phyloP scores from a whole-genome alignment of 371 early-diverging fungal genomes.

The Mucor racemosus region DNA sequence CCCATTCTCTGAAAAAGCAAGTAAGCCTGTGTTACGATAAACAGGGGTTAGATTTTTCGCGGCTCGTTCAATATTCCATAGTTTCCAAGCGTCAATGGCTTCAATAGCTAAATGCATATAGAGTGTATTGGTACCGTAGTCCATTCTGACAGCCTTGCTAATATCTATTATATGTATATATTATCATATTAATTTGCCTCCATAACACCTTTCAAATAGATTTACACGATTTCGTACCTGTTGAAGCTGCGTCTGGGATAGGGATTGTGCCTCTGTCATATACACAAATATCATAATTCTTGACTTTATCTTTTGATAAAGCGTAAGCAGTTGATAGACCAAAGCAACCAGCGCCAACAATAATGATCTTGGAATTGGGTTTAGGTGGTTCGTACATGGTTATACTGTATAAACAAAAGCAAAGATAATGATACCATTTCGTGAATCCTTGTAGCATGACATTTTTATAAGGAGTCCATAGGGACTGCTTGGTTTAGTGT shows the following conservation, averaged over 20 bases:
- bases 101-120: constrained; percentile 48
- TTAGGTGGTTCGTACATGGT: constrained; percentile 12
- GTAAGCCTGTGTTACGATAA: constrained; percentile 47
- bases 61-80: constrained; percentile 34
- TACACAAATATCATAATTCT: constrained; percentile 42
- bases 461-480: background rate
- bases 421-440: background rate
- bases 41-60: constrained; percentile 28
- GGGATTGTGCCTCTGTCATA: constrained; percentile 49
- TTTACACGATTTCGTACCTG: constrained; percentile 25
- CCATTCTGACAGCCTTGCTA: constrained; percentile 54
- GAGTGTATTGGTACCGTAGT: constrained; percentile 46
- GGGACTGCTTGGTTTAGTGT: background rate
- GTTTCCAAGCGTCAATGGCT: constrained; percentile 55
- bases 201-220: no score
- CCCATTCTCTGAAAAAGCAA: constrained; percentile 34
- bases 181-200: background rate
- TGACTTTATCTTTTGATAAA: constrained; percentile 20
- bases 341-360: constrained; percentile 61
- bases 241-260: constrained; percentile 48
- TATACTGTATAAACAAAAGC: background rate
- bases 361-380: constrained; percentile 33
- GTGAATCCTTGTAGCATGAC: background rate
- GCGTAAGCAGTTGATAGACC: constrained; percentile 55
- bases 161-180: constrained; percentile 43